These are phyloP conservation scores for Fusarium falciforme DNA, from an alignment of 2,329 filamentous ascomycete species.

Conservation along the genomic window DNA sequence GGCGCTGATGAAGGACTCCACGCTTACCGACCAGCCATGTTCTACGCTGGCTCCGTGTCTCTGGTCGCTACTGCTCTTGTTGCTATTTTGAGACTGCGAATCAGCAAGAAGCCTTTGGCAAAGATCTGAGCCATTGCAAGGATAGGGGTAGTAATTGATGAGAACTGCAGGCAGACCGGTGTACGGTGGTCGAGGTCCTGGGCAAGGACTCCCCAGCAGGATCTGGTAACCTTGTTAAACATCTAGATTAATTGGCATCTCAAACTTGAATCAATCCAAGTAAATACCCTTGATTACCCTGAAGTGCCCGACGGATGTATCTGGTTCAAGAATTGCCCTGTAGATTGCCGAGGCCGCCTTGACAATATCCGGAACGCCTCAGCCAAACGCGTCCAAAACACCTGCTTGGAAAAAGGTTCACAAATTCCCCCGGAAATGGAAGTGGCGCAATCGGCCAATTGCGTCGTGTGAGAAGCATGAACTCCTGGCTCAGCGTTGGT, in stretches of 20 bases:
- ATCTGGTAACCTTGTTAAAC: neutral
- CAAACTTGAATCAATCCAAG: neutral
- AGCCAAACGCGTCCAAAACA: neutral
- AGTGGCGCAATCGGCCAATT: neutral
- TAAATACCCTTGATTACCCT: neutral
- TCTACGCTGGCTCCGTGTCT: constrained; percentile 62
- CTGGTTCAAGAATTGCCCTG: neutral
- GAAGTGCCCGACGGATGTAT: neutral
- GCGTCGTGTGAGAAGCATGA: neutral
- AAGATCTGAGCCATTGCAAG: constrained; percentile 18
- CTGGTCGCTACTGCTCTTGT: constrained; percentile 15
- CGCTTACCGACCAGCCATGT: constrained; percentile 70
- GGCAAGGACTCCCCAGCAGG: neutral
- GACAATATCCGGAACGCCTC: neutral
- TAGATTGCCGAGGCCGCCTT: neutral
- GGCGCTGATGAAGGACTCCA: constrained; percentile 60
- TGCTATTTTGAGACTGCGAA: constrained; percentile 9
- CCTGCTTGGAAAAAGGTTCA: neutral
- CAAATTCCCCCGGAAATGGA: neutral
- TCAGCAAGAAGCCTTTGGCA: constrained; percentile 6
- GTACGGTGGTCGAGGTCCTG: neutral
- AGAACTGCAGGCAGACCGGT: neutral
- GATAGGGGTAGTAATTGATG: neutral
- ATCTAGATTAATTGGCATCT: neutral
- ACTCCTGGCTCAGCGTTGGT: neutral